Base-by-base conservation (phyloP, 2,329 filamentous ascomycete species). In the Cladosporium phlei region DNA sequence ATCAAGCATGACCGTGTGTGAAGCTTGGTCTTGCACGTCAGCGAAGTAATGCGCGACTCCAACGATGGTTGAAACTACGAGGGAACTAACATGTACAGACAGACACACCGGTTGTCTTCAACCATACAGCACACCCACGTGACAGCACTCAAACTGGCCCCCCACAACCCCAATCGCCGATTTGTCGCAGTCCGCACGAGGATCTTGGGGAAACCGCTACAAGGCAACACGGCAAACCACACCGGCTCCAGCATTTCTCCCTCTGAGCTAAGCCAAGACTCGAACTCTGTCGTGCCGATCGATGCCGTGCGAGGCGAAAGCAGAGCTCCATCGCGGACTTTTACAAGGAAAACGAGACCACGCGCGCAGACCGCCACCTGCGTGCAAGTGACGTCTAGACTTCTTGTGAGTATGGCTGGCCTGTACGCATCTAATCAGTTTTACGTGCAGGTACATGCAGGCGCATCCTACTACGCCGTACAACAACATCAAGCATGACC, bases 231-330 rank as follows among this genome's bases (percentile, higher is more conserved):
- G 29, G 28, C 16, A 12, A 33, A 33, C 12, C 5, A 4, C 30
- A 16, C 29, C 28, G 39, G 39, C 20, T 43, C 29, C 39, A 32
- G 28, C 24, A 27, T 11, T 28, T 39, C 7, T 39, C 24, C n/a
- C n/a, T n/a, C 39, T 33, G 28, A 34, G 39, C 39, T 43, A 43
- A 43, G 39, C 39, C 39, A 32, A 33, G 39, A 22, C 20, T 7
- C 39, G 27, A 33, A 43, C 28, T 43, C 29, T 43, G 39, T 20
- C 10, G 16, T 32, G 39, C 29, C 39, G 39, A 43, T 43, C 38
- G 14, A 12, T 43, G 16, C 37, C 39, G 39, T 24, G 39, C 39
- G 39, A 43, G 27, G 17, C 17, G 25, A 39, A n/a, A n/a, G n/a
- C n/a, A n/a, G 17, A 39, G 37, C 27, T 29, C 37, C 37, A 29